These are phyloP conservation scores for Pichia sp. DNA, from an alignment of 1,139 yeast species.

Conservation along the genomic window DNA sequence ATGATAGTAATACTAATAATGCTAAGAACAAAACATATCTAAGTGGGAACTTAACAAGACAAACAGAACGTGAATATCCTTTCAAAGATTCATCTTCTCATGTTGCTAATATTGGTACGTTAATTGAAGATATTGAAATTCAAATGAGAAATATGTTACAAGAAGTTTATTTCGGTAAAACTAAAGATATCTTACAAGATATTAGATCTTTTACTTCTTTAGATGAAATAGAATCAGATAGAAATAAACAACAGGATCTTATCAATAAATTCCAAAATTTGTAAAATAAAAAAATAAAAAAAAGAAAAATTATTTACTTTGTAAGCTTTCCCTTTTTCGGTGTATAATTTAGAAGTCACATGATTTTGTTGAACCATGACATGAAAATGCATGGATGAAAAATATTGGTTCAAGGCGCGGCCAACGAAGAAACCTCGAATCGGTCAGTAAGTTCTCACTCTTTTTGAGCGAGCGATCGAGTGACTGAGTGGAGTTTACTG, in stretches of 20 bases:
- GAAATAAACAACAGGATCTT: conserved; percentile 40
- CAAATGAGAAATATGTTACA: conserved; percentile 81
- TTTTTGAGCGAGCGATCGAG: too few relatives aligned
- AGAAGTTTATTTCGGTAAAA: conserved; percentile 92
- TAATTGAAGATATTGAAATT: conserved; percentile 84
- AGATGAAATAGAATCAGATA: conserved; percentile 35
- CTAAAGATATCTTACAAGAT: conserved; percentile 76
- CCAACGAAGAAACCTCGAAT: too few relatives aligned
- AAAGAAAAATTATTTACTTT: too few relatives aligned
- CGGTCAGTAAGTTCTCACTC: too few relatives aligned
- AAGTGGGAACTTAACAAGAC: conserved; percentile 83
- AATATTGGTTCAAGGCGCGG: too few relatives aligned
- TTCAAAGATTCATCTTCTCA: conserved; percentile 51
- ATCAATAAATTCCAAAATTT: conserved; percentile 38
- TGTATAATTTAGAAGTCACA: too few relatives aligned
- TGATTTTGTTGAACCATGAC: too few relatives aligned
- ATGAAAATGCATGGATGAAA: too few relatives aligned
- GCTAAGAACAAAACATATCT: conserved; percentile 35
- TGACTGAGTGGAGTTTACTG: too few relatives aligned
- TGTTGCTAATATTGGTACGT: conserved; percentile 74
- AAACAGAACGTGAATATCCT: conserved; percentile 46
- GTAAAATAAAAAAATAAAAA: too few relatives aligned
- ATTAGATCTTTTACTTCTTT: conserved; percentile 50
- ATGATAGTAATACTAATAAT: conserved; percentile 2
- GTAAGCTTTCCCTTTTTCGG: too few relatives aligned